Evolutionary conservation across 306 rosid genomes (phyloP), one percentile per base, ranked within the genome.

Genomic region (Quillaja saponaria): DNA sequence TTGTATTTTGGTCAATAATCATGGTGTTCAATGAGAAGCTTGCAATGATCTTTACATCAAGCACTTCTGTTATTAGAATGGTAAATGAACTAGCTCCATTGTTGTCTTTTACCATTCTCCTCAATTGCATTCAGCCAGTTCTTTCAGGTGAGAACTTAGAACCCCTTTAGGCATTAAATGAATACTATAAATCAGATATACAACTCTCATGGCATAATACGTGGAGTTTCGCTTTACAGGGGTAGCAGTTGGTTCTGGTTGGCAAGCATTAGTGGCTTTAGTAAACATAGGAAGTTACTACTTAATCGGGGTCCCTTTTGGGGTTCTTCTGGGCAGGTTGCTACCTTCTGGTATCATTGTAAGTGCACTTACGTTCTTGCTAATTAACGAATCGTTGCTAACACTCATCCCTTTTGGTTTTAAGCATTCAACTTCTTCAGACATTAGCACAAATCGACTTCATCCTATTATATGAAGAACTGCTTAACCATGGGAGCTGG

Each of bases 41-140:
- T 39, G 95, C 87, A 6, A 66, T 77, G 81, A 84, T 87, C 52
- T 84, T 87, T 64, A 87, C 87, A 35, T 76, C 82, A 10, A 83
- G 64, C 53, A 17, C 66, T 6, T 55, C 84, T 14, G 85, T 83
- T 11, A 68, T 74, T 18, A 34, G 67, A 66, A 83, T 71, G 74
- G 83, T 78, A 49, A 71, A 82, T 67, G 81, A 82, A 13, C 75
- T 84, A n/a, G 55, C 89, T 35, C 25, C 78, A 56, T 61, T 87
- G 66, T 63, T 87, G 79, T 91, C 81, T 20, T 63, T 67, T 59
- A 82, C 91, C 49, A 48, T 87, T 71, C 82, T 87, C 61, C 74
- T 85, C 28, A 87, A 76, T 61, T 80, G 96, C 75, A 57, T 82
- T 67, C 87, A 85, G 50, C 96, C 89, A 13, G 80, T 76, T 75